Evolutionary conservation across 306 rosid species (phyloP).

Genomic region (Prosopis cineraria): DNA sequence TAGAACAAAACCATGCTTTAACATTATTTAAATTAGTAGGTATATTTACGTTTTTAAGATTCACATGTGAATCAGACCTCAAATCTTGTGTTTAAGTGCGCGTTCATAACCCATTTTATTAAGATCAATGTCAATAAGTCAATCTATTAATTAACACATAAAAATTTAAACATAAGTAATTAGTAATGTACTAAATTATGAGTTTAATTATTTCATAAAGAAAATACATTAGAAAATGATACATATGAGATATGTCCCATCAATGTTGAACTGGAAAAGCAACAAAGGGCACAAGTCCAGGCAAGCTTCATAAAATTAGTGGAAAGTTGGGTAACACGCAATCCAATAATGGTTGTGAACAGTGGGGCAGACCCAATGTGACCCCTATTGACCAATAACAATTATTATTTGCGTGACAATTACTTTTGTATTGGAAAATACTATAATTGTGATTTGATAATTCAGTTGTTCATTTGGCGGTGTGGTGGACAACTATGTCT

Average conservation of each 20-base stretch:
- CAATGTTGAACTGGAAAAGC: neutral
- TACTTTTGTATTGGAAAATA: neutral
- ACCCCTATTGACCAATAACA: neutral
- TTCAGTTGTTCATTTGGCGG: neutral
- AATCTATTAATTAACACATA: no score
- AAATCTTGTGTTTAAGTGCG: no score
- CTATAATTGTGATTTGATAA: neutral
- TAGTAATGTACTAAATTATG: neutral
- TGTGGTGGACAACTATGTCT: neutral
- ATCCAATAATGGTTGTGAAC: neutral
- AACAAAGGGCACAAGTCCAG: conserved; percentile 15
- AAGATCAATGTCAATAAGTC: no score
- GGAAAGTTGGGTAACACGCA: neutral
- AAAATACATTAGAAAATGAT: neutral
- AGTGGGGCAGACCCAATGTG: neutral
- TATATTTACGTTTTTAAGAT: no score
- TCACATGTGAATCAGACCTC: no score
- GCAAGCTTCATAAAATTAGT: neutral
- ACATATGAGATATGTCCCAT: neutral
- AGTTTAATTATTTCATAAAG: neutral
- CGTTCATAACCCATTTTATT: no score
- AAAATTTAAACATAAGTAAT: no score
- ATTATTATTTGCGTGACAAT: neutral
- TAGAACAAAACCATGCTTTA: neutral
- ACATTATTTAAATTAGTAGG: neutral